Evolutionary conservation across 1,139 yeast species (phyloP).

Genomic region (Yamadazyma songkhlaensis): DNA sequence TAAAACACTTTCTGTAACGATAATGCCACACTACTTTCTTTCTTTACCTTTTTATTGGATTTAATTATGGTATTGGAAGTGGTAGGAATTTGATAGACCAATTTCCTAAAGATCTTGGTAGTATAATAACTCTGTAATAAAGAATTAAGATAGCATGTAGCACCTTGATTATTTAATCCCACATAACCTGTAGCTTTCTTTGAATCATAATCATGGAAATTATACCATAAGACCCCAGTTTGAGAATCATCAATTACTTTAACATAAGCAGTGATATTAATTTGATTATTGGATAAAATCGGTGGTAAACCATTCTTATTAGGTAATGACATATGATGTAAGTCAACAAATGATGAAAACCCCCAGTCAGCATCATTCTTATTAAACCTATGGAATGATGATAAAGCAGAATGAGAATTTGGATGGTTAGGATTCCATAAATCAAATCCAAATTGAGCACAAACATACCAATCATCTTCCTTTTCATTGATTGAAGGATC

Average conservation of each 20-base stretch:
- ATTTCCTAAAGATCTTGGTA: conserved; percentile 75
- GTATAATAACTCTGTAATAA: conserved; percentile 86
- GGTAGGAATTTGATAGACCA: conserved; percentile 90
- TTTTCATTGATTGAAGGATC: conserved; percentile 14
- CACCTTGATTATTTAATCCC: conserved; percentile 95
- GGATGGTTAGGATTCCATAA: conserved; percentile 82
- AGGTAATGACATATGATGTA: conserved; percentile 39
- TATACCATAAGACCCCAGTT: conserved; percentile 96
- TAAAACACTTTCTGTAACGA: conserved; percentile 89
- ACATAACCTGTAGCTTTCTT: conserved; percentile 85
- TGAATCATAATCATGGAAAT: conserved; percentile 81
- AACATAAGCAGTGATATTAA: conserved; percentile 76
- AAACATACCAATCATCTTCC: conserved; percentile 66
- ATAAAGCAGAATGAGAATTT: conserved; percentile 53
- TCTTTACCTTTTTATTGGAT: conserved; percentile 29
- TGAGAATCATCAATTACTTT: conserved; percentile 74
- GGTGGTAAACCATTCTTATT: conserved; percentile 10
- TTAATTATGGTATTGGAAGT: conserved; percentile 28
- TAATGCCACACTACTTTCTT: conserved; percentile 59
- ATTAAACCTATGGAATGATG: conserved; percentile 79
- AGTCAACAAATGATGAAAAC: conserved; percentile 71
- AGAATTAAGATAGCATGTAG: conserved; percentile 94
- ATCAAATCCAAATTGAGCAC: conserved; percentile 88
- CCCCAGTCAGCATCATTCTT: conserved; percentile 93
- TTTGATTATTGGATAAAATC: conserved; percentile 53